Conservation (phyloP, 2,329 filamentous ascomycete species). For the Colletotrichum spaethianum region DNA sequence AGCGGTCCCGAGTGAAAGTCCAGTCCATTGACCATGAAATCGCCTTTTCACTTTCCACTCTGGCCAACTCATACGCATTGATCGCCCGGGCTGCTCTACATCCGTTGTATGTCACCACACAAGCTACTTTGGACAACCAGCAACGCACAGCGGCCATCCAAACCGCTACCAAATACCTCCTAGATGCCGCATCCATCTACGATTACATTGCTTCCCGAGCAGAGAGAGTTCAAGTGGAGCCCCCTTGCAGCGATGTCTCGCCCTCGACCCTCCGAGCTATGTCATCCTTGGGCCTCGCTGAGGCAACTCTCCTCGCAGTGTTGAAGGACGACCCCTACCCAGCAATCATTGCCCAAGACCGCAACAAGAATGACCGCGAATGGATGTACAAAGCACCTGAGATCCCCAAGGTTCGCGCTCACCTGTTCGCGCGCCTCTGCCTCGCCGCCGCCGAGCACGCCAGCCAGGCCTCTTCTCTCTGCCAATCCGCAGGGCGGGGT, state of each 20-base stretch:
- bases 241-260: constrained; percentile 68
- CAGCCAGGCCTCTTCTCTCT: constrained; percentile 74
- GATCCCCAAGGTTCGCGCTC: constrained; percentile 89
- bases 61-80: constrained; percentile 81
- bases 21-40: constrained; percentile 86
- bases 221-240: constrained; percentile 55
- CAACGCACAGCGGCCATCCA: constrained; percentile 80
- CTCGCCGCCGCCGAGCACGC: constrained; percentile 92
- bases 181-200: constrained; percentile 85
- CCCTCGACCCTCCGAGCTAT: constrained; percentile 69
- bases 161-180: constrained; percentile 81
- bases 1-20: constrained; percentile 77
- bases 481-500: constrained; percentile 53
- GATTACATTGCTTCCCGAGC: constrained; percentile 76
- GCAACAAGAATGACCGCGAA: constrained; percentile 87
- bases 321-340: constrained; percentile 96
- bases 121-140: constrained; percentile 72
- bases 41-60: constrained; percentile 81
- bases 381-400: constrained; percentile 97
- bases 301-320: constrained; percentile 91
- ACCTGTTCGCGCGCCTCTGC: constrained; percentile 89
- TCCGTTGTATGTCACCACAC: constrained; percentile 77
- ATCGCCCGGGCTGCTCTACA: constrained; percentile 81
- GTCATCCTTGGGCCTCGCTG: constrained; percentile 80
- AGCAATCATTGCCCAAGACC: constrained; percentile 82